Percentiles rank a stretch among this genome's conserved stretches.
phyloP scores from a whole-genome alignment of 1,139 yeast genomes.

The Blastobotrys elegans region DNA sequence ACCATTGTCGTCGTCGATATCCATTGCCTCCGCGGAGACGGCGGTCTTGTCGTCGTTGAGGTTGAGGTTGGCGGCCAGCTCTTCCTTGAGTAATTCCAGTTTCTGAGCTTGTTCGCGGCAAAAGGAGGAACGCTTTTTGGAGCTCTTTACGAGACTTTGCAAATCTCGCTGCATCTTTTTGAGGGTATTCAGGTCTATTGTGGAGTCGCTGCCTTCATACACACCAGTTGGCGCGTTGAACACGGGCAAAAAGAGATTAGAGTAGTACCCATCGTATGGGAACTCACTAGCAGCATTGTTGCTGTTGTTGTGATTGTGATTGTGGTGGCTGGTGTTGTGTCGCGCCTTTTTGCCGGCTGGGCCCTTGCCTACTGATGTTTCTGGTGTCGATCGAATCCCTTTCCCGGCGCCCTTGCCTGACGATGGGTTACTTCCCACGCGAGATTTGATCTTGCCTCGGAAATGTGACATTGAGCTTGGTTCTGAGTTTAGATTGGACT shows the following conservation, averaged over 20 bases:
- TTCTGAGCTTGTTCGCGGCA: conserved; percentile 19
- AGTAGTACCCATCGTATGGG: conserved; percentile 12
- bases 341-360: background rate
- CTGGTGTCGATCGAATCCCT: background rate
- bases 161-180: conserved; percentile 8
- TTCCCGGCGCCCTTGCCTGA: background rate
- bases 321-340: background rate
- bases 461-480: conserved; percentile 10
- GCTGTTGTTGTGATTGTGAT: background rate
- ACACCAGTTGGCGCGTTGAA: conserved; percentile 11
- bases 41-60: conserved; percentile 7
- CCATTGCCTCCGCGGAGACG: background rate
- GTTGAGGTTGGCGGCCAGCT: conserved; percentile 18
- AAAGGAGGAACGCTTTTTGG: background rate
- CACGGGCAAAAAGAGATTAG: conserved; percentile 7
- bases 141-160: conserved; percentile 8
- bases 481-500: no score
- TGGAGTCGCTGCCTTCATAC: conserved; percentile 5
- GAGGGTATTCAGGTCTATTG: conserved; percentile 2
- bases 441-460: conserved; percentile 4
- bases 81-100: conserved; percentile 16
- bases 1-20: conserved; percentile 3
- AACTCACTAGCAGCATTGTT: background rate
- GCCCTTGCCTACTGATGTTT: background rate
- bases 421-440: background rate